phyloP scores from a whole-genome alignment of 495 filamentous ascomycete species.

The Lophiotrema nucula region DNA sequence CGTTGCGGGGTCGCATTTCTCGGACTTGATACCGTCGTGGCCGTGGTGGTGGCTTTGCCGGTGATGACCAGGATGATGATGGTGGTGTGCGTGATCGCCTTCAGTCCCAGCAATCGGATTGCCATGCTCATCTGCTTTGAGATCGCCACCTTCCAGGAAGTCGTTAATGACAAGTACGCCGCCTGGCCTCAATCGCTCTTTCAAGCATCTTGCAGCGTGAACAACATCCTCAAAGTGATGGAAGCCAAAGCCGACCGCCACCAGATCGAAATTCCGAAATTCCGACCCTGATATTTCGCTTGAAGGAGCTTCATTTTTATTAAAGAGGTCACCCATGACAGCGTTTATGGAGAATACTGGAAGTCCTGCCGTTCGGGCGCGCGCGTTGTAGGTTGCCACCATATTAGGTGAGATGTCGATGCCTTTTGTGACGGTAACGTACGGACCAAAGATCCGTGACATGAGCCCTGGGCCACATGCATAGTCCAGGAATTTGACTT shows the following conservation, averaged over 20 bases:
- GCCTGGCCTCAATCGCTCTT: slow-evolving; percentile 57
- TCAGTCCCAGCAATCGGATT: slow-evolving; percentile 27
- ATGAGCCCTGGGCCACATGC: slow-evolving; percentile 71
- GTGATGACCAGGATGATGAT: slow-evolving; percentile 46
- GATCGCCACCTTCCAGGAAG: slow-evolving; percentile 48
- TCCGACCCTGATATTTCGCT: slow-evolving; percentile 47
- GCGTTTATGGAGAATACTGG: slow-evolving; percentile 49
- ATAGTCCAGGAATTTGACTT: slow-evolving; percentile 67
- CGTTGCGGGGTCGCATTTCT: background rate
- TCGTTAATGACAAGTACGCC: slow-evolving; percentile 68
- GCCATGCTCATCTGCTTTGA: slow-evolving; percentile 38
- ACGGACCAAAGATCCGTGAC: slow-evolving; percentile 59
- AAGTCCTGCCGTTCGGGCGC: slow-evolving; percentile 3
- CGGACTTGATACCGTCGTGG: background rate
- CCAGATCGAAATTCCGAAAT: slow-evolving; percentile 62
- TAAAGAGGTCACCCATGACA: slow-evolving; percentile 59
- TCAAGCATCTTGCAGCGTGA: slow-evolving; percentile 54
- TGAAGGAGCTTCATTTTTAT: slow-evolving; percentile 38
- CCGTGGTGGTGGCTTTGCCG: slow-evolving; percentile 14
- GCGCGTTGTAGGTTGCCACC: slow-evolving; percentile 29
- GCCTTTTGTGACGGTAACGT: slow-evolving; percentile 59
- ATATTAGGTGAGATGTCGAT: slow-evolving; percentile 64
- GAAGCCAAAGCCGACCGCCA: slow-evolving; percentile 63
- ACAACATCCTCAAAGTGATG: slow-evolving; percentile 70
- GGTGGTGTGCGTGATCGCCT: slow-evolving; percentile 47